A percentile compares a stretch with the other conserved stretches of the same genome.
These are phyloP conservation scores for Ogataea philodendri DNA, from an alignment of 805 yeast species.

Conservation along the genomic window DNA sequence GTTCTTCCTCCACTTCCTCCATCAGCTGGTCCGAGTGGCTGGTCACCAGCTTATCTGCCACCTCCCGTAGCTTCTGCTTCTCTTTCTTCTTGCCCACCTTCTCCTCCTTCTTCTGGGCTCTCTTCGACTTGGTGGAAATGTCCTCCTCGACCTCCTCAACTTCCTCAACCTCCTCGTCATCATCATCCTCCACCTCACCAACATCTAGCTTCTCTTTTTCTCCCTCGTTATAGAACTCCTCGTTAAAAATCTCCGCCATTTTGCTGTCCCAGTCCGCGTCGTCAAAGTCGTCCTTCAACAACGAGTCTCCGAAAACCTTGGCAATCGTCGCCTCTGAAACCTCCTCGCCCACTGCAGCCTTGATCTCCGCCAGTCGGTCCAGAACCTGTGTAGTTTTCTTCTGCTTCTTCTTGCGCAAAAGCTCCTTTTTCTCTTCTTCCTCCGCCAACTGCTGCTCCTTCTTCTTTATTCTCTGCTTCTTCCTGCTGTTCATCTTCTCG, in stretches of 20 bases:
- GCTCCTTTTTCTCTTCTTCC: conserved; percentile 54
- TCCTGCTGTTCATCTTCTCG: conserved; percentile 68
- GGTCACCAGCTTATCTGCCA: conserved; percentile 79
- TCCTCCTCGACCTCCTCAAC: conserved; percentile 27
- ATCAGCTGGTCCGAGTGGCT: conserved; percentile 61
- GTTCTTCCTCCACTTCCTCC: conserved; percentile 67
- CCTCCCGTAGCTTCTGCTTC: conserved; percentile 56
- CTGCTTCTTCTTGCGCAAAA: conserved; percentile 67
- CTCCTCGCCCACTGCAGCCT: conserved; percentile 66
- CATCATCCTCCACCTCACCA: conserved; percentile 32
- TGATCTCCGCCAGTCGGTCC: conserved; percentile 63
- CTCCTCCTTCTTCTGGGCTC: conserved; percentile 51
- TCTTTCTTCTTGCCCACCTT: conserved; percentile 60
- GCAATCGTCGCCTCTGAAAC: conserved; percentile 57
- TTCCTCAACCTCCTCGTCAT: conserved; percentile 27
- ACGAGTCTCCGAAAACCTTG: conserved; percentile 67
- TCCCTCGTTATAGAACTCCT: conserved; percentile 68
- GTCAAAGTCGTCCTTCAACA: conserved; percentile 85
- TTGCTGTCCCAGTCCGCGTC: conserved; percentile 88
- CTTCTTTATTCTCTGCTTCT: conserved; percentile 75
- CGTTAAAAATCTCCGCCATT: conserved; percentile 82
- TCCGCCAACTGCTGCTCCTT: conserved; percentile 51
- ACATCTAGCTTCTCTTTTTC: conserved; percentile 28
- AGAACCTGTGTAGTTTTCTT: conserved; percentile 74
- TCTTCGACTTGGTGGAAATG: conserved; percentile 42